Conservation (phyloP, 305 asterid genomes). For the Fraxinus albicans region DNA sequence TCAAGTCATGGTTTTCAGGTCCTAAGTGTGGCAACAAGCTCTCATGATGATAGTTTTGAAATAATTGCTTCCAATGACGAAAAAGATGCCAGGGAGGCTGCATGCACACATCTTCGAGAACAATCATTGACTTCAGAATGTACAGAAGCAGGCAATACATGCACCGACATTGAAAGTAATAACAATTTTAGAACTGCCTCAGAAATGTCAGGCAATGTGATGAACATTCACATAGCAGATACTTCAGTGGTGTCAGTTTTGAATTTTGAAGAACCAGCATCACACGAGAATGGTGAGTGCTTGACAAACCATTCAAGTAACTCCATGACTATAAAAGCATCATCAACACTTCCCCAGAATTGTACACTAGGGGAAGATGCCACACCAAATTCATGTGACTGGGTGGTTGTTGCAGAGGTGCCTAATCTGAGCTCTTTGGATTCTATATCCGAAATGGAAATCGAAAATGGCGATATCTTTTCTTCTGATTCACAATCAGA, state of each 20-base stretch:
- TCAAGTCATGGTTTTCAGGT: conserved; percentile 55
- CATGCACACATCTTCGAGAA: conserved; percentile 36
- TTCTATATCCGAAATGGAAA: conserved; percentile 60
- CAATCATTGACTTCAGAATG: conserved; percentile 43
- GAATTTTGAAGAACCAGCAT: conserved; percentile 46
- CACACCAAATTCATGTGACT: conserved; percentile 36
- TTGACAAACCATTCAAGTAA: conserved; percentile 30
- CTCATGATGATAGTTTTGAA: conserved; percentile 50
- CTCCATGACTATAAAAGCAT: conserved; percentile 35
- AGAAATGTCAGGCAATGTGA: conserved; percentile 31
- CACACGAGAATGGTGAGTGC: conserved; percentile 38
- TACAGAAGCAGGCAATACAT: conserved; percentile 45
- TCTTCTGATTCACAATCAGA: conserved; percentile 64
- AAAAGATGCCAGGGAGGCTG: conserved; percentile 34
- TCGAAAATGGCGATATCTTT: conserved; percentile 47
- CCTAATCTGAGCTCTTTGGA: conserved; percentile 45
- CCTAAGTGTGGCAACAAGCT: conserved; percentile 48
- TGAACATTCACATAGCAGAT: conserved; percentile 39
- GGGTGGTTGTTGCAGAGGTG: conserved; percentile 47
- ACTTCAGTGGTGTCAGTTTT: conserved; percentile 29
- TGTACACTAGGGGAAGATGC: conserved; percentile 43
- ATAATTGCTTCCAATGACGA: conserved; percentile 34
- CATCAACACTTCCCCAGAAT: conserved; percentile 34
- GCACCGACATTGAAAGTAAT: conserved; percentile 52
- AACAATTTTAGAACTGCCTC: conserved; percentile 36